Evolutionary conservation across 2,329 filamentous ascomycete species (phyloP).

Genomic region (Paecilomyces sp.): DNA sequence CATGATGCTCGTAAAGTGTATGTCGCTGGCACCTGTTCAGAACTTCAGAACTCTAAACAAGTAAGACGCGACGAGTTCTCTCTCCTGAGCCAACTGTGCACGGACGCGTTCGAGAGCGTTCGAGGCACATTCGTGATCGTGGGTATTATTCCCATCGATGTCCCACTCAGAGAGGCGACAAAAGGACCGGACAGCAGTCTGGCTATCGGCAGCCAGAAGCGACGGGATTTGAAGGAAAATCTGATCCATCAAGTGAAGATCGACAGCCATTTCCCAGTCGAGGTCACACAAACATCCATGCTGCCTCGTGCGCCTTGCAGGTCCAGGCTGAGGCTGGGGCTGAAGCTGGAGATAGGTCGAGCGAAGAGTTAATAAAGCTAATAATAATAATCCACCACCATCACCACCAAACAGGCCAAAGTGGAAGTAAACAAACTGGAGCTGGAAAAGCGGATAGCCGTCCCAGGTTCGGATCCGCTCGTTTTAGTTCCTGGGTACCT

Average conservation of each 20-base stretch:
- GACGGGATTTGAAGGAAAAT: neutral
- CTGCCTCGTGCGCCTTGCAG: neutral
- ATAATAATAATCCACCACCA: neutral
- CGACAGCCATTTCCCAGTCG: neutral
- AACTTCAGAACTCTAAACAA: neutral
- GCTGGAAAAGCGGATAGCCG: neutral
- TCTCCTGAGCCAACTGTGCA: neutral
- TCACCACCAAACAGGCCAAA: neutral
- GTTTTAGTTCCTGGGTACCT: neutral
- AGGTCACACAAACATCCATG: neutral
- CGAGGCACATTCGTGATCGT: neutral
- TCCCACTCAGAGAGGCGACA: neutral
- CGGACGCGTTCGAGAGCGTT: neutral
- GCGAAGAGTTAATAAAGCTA: neutral
- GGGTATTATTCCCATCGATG: neutral
- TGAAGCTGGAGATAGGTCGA: neutral
- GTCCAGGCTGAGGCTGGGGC: neutral
- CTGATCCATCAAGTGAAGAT: neutral
- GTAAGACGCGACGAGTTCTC: neutral
- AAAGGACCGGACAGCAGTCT: neutral
- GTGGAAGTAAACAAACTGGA: neutral
- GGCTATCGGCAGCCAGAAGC: neutral
- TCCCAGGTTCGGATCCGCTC: neutral
- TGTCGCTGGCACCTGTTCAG: neutral
- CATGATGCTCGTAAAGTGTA: neutral